Base-by-base conservation (phyloP, 805 yeast genomes). In the Suhomyces kilbournensis region DNA sequence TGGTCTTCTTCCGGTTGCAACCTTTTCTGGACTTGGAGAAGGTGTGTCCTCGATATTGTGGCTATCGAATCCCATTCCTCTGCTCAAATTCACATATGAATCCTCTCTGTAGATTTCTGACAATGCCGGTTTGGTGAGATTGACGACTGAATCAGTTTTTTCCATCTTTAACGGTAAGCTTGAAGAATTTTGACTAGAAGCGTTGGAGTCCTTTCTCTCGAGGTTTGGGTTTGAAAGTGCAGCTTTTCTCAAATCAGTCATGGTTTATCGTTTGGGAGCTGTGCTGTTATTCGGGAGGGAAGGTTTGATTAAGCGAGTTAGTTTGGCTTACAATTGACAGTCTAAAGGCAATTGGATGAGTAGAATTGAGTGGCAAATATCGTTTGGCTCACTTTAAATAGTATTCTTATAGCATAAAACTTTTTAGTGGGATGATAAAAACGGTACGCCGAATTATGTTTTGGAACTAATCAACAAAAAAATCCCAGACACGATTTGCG, bases 71-170 rank as follows among this genome's bases (percentile, higher is more conserved):
- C 53, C 63, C 32, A 54, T 54, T 39, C 58, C 71, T 50, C 56
- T 64, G 61, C 59, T 67, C 55, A 70, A 69, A 63, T 68, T 76
- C 55, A 67, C 55, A 20, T 64, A 61, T 28, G 78, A 70, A n/a
- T 72, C 65, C 35, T 77, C 76, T 53, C 77, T 79, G 60, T 79
- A 82, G 40, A 81, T 71, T 1, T 80, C 77, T 59, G 75, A 81
- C 49, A 82, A 67, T 4, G 79, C 71, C 7, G 85, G 82, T 57
- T 74, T 76, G 30, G 83, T 80, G 55, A 81, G 66, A 54, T 75
- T 78, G 56, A 74, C 60, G 17, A 78, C 72, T 19, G 83, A 77
- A 39, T 71, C 75, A 1, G 72, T 67, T 43, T 68, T 69, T 48
- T 64, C 65, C 56, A 71, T 65, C 35, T 40, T 40, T 9, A 68